Evolutionary conservation across 192 early-diverging fungal species (phyloP).

Genomic region (Backusella circina): DNA sequence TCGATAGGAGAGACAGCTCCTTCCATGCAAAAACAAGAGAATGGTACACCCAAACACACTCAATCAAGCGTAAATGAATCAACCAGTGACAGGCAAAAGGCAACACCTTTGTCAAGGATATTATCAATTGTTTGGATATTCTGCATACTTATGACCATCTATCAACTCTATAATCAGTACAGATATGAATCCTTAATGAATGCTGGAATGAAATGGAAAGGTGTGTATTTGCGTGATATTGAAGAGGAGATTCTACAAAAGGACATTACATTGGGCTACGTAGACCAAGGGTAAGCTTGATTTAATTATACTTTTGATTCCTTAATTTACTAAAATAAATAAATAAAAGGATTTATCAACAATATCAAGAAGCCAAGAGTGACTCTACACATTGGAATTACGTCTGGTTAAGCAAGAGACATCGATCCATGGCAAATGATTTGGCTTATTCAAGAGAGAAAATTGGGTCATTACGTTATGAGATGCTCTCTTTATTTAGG

Average conservation of each 20-base stretch:
- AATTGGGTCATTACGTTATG: constrained; percentile 45
- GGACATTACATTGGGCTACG: not conserved
- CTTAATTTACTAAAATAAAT: not conserved
- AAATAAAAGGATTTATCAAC: constrained; percentile 7
- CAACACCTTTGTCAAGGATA: not conserved
- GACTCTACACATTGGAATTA: constrained; percentile 20
- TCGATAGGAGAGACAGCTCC: not conserved
- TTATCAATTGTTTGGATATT: not conserved
- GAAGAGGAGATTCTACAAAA: constrained; percentile 34
- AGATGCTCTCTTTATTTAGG: constrained; percentile 43
- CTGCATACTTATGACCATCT: not conserved
- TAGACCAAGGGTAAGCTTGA: constrained; percentile 12
- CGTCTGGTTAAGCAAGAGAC: constrained; percentile 36
- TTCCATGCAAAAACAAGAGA: constrained; percentile 14
- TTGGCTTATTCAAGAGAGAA: constrained; percentile 43
- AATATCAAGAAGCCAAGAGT: constrained; percentile 25
- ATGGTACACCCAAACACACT: not conserved
- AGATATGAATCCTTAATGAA: constrained; percentile 18
- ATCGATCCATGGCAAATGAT: constrained; percentile 45
- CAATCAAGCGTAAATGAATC: not conserved
- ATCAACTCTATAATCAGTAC: constrained; percentile 4
- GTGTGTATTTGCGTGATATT: constrained; percentile 44
- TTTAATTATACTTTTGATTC: not conserved
- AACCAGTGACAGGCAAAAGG: not conserved
- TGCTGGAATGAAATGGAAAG: constrained; percentile 27